phyloP scores from a whole-genome alignment of 192 early-diverging fungal genomes.

The Rhizophagus prolifer region DNA sequence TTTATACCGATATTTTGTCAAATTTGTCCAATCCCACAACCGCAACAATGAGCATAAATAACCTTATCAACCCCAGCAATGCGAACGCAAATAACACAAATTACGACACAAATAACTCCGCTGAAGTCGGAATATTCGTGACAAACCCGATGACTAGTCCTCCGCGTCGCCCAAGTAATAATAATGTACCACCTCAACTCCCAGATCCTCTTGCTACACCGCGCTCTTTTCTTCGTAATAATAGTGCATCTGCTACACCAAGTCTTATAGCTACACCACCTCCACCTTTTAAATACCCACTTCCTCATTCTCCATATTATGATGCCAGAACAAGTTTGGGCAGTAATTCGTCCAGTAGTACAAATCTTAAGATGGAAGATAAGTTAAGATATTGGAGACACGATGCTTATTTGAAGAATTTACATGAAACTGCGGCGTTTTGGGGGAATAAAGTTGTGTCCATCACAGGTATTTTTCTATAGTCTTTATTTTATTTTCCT shows the following conservation, averaged over 20 bases:
- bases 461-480: constrained; percentile 49
- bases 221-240: neutral
- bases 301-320: neutral
- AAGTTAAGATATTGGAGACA: constrained; percentile 51
- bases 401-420: constrained; percentile 52
- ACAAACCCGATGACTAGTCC: neutral
- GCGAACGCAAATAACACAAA: neutral
- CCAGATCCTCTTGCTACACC: neutral
- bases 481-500: neutral
- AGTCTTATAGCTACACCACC: neutral
- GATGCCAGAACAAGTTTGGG: neutral
- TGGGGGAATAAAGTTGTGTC: constrained; percentile 68
- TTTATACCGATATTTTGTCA: neutral
- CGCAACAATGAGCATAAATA: neutral
- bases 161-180: neutral
- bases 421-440: constrained; percentile 58
- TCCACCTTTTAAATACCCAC: neutral
- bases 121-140: neutral
- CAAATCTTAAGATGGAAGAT: constrained; percentile 32
- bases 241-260: neutral
- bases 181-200: neutral
- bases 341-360: neutral
- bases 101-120: neutral
- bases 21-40: neutral
- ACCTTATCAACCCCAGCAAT: neutral